Base-by-base conservation (phyloP, 768 basidiomycete genomes). In the Leccinellum luteum region DNA sequence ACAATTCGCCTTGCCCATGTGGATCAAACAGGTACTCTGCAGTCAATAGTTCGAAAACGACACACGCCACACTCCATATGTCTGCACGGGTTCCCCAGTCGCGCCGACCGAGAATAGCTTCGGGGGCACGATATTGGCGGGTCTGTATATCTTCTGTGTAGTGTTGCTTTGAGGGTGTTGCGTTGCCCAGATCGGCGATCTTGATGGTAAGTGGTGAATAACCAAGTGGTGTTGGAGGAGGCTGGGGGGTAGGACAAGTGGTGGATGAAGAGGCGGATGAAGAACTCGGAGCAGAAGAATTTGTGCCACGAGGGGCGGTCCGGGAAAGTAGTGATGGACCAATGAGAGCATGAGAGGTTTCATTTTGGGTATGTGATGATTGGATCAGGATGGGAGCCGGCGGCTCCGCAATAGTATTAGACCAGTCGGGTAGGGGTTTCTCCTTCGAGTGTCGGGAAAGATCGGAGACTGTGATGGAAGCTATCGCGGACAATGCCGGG, bases 131-230 rank as follows among this genome's bases (percentile, higher is more conserved):
- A 71, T 97, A 97, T 69, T 96, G 94, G 44, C 94, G 84, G n/a
- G 94, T 97, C 75, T 96, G 94, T 62, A 95, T 96, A 69, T 94
- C 94, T 67, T 95, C 94, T 9, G 94, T 96, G 70, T 85, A 97
- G 70, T 96, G 93, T 65, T 86, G 85, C 63, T 77, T 87, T n/a
- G 90, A 87, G 15, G 92, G 94, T 34, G 94, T 94, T 25, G 94
- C 94, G 69, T 97, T 97, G 25, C 94, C 94, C 45, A 97, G 76
- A 75, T 97, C 94, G 30, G 94, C 94, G 60, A 97, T 94, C 79
- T 97, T 96, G 68, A 97, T 82, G 19, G 83, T 86, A 63, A 97
- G 85, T 3, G 83, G 82, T 17, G 78, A 52, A 53, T 64, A 59
- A 1, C 54, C 57, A 28, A 50, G 6, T n/a, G 68, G 64, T 27